Evolutionary conservation across 2,329 filamentous ascomycete genomes (phyloP), one percentile per base, ranked within the genome.

Genomic region (Fusarium duplospermum): DNA sequence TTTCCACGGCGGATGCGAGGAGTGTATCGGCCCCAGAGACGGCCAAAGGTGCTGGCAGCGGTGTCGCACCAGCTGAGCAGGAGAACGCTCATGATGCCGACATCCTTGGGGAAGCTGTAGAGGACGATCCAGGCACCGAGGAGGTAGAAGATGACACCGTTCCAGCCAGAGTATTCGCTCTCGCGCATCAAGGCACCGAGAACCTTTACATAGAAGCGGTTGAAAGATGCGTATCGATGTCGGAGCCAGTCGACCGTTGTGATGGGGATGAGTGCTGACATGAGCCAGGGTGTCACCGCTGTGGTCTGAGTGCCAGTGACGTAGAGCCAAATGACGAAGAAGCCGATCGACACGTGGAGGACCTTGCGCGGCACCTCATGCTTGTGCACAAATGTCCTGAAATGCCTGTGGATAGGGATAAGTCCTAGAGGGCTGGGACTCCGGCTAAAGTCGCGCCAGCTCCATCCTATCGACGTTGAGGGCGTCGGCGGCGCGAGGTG

Each of bases 41-140:
- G 90, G 62, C 96, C 96, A 80, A 99, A 95, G 0, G 96, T 99
- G 81, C 93, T 96, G 60, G 96, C 96, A 38, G 96, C 96, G 1
- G 96, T 98, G 82, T 99, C 96, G 84, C 96, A 99, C 96, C 96
- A 99, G 80, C 94, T 97, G 27, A 99, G 90, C 45, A 99, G 89
- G 78, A 99, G 87, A 50, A 98, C 93, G 70, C 93, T 92, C 87
- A 98, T 93, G 58, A 97, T 93, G 9, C 93, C 95, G 27, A 99
- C 89, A 78, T 99, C 96, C 85, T 98, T 99, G 73, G 95, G 94
- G 82, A 97, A 94, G 82, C 94, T 94, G 76, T 90, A 90, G 75
- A 98, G 89, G 18, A 96, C 94, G 35, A 92, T 88, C 91, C 95
- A 98, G 31, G 95, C 92, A 66, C 96, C 96, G 9, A 98, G 89